Conservation (phyloP, 202 grass and related monocot genomes). For the Panicum hallii region DNA sequence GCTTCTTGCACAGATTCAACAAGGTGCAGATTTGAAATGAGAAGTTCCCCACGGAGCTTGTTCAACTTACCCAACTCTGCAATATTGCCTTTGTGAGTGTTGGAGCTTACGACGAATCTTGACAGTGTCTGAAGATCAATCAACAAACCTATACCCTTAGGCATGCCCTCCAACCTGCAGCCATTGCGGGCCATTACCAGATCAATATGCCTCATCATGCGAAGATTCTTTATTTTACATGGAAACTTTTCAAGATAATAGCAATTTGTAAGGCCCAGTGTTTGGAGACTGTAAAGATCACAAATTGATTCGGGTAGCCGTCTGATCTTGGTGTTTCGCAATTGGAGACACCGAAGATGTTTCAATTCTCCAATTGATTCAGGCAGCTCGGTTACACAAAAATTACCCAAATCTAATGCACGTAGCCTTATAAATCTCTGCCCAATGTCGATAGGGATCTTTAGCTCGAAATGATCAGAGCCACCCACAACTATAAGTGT, state of each 20-base stretch:
- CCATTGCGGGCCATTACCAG: not conserved
- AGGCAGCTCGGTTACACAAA: conserved; percentile 39
- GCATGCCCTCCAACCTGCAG: conserved; percentile 47
- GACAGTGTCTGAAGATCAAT: conserved; percentile 52
- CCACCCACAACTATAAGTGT: conserved; percentile 45
- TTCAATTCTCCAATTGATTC: conserved; percentile 49
- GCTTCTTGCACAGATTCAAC: conserved; percentile 45
- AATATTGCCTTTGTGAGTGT: conserved; percentile 19
- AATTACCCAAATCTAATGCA: conserved; percentile 55
- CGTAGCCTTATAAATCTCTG: conserved; percentile 35
- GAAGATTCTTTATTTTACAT: conserved; percentile 12
- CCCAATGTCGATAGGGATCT: conserved; percentile 33
- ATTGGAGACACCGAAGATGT: conserved; percentile 62
- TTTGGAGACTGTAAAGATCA: conserved; percentile 57
- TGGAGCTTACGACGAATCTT: conserved; percentile 43
- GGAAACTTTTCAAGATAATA: conserved; percentile 54
- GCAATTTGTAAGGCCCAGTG: conserved; percentile 57
- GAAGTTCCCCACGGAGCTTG: conserved; percentile 42
- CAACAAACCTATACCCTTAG: conserved; percentile 42
- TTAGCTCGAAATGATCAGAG: not conserved
- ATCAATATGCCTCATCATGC: conserved; percentile 55
- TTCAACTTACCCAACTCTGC: conserved; percentile 42
- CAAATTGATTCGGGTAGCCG: conserved; percentile 30
- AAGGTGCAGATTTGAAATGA: conserved; percentile 57
- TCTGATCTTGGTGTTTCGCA: conserved; percentile 49